These are phyloP conservation scores for Arachnomyces sp. DNA, from an alignment of 2,329 filamentous ascomycete species.

Conservation along the genomic window DNA sequence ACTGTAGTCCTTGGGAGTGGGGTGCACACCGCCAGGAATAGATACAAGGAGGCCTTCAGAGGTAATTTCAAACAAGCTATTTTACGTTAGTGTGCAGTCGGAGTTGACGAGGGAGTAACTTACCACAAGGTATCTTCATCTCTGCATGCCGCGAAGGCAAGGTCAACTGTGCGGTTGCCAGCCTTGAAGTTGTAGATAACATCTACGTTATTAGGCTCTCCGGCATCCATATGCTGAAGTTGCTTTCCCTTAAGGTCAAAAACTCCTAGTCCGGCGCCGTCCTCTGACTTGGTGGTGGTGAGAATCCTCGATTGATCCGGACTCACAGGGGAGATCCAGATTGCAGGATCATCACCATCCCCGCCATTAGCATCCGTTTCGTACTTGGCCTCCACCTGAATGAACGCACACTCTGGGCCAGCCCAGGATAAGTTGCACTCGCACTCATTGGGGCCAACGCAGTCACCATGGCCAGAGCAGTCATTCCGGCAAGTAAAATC, in stretches of 20 bases:
- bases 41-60: slow-evolving; percentile 37
- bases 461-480: slow-evolving; percentile 38
- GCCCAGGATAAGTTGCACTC: slow-evolving; percentile 38
- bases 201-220: slow-evolving; percentile 49
- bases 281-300: slow-evolving; percentile 46
- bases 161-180: slow-evolving; percentile 39
- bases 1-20: slow-evolving; percentile 38
- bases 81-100: no score
- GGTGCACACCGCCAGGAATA: slow-evolving; percentile 42
- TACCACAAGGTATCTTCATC: slow-evolving; percentile 48
- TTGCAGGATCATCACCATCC: slow-evolving; percentile 43
- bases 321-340: slow-evolving; percentile 40
- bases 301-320: slow-evolving; percentile 42
- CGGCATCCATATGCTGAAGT: slow-evolving; percentile 39
- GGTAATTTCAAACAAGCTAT: slow-evolving; percentile 44
- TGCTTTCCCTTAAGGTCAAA: slow-evolving; percentile 45
- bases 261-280: slow-evolving; percentile 43
- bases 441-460: slow-evolving; percentile 37
- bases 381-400: slow-evolving; percentile 33
- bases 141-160: slow-evolving; percentile 46
- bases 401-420: slow-evolving; percentile 40
- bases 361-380: slow-evolving; percentile 40
- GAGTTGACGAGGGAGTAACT: slow-evolving; percentile 12
- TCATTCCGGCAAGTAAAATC: slow-evolving; percentile 33
- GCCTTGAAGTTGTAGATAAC: slow-evolving; percentile 45